A percentile compares a stretch with the other conserved stretches of the same genome.
Conservation (phyloP, 2,329 filamentous ascomycete genomes). For the Epichloe festucae region DNA sequence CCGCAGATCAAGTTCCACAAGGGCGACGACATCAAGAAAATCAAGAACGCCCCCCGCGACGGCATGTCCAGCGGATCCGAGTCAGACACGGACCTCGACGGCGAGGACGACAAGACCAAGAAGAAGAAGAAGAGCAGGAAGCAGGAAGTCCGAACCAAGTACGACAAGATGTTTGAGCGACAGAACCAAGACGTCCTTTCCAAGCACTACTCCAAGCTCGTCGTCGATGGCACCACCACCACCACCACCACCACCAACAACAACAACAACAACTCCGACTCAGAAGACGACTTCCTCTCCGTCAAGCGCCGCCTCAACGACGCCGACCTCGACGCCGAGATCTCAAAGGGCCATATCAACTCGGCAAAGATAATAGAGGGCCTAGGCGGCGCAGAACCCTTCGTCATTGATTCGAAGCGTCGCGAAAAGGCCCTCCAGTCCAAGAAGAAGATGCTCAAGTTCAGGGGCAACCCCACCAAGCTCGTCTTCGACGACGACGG, state of each 20-base stretch:
- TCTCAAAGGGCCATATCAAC: conserved; percentile 28
- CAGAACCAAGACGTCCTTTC: conserved; percentile 92
- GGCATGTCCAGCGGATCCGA: conserved; percentile 51
- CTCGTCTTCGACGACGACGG: conserved; percentile 89
- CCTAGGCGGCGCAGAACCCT: conserved; percentile 55
- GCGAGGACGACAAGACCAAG: conserved; percentile 19
- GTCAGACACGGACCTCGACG: conserved; percentile 39
- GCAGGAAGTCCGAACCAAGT: conserved; percentile 75
- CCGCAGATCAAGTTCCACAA: conserved; percentile 90
- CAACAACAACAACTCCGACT: conserved; percentile 12
- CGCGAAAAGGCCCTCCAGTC: conserved; percentile 89
- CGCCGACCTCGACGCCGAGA: conserved; percentile 44
- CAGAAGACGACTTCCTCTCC: conserved; percentile 60
- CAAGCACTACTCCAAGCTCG: conserved; percentile 83
- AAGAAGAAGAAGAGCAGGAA: conserved; percentile 47
- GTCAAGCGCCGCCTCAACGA: conserved; percentile 79
- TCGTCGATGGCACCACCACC: conserved; percentile 48
- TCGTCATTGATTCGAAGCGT: conserved; percentile 87
- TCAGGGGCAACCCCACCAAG: conserved; percentile 75
- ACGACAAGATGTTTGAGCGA: conserved; percentile 95
- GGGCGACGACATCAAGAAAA: conserved; percentile 71
- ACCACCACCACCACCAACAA: conserved; percentile 30
- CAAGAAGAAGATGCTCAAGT: conserved; percentile 87
- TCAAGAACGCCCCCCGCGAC: conserved; percentile 73
- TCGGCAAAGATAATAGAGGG: conserved; percentile 49